phyloP scores from a whole-genome alignment of 2,329 filamentous ascomycete genomes.

The Penicillium sp. region DNA sequence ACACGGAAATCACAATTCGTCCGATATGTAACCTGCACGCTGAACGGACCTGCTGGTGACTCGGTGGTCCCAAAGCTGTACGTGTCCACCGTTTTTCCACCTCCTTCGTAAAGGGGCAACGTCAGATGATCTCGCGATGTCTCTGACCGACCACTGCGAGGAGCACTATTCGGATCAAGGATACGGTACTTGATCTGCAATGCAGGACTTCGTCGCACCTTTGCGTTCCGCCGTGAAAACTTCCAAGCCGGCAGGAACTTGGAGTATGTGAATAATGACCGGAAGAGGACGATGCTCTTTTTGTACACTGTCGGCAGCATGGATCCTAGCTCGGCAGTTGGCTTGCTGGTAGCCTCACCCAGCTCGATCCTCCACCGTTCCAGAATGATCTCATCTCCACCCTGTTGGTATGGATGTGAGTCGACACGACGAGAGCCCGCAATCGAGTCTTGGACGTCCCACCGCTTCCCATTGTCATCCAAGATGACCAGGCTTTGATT shows the following conservation, averaged over 20 bases:
- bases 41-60: slow-evolving; percentile 81
- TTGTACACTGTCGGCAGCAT: slow-evolving; percentile 90
- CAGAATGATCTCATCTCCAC: slow-evolving; percentile 72
- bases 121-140: slow-evolving; percentile 64
- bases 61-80: slow-evolving; percentile 83
- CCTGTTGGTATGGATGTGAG: slow-evolving; percentile 49
- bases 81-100: slow-evolving; percentile 66
- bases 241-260: slow-evolving; percentile 85
- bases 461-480: slow-evolving; percentile 87
- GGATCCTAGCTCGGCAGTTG: slow-evolving; percentile 57
- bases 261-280: slow-evolving; percentile 80
- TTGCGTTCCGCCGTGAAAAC: slow-evolving; percentile 73
- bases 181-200: slow-evolving; percentile 82
- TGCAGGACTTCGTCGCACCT: slow-evolving; percentile 63
- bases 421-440: slow-evolving; percentile 58
- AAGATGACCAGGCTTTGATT: slow-evolving; percentile 85
- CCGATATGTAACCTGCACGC: slow-evolving; percentile 79
- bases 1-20: slow-evolving; percentile 88
- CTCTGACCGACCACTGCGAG: slow-evolving; percentile 52
- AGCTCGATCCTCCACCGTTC: slow-evolving; percentile 91
- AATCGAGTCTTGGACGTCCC: slow-evolving; percentile 86
- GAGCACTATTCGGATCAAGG: slow-evolving; percentile 58
- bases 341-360: slow-evolving; percentile 60
- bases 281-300: slow-evolving; percentile 92
- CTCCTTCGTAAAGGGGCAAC: slow-evolving; percentile 67